These are phyloP conservation scores for Flaveria brownii DNA, from an alignment of 129 eudicot species.

Conservation along the genomic window DNA sequence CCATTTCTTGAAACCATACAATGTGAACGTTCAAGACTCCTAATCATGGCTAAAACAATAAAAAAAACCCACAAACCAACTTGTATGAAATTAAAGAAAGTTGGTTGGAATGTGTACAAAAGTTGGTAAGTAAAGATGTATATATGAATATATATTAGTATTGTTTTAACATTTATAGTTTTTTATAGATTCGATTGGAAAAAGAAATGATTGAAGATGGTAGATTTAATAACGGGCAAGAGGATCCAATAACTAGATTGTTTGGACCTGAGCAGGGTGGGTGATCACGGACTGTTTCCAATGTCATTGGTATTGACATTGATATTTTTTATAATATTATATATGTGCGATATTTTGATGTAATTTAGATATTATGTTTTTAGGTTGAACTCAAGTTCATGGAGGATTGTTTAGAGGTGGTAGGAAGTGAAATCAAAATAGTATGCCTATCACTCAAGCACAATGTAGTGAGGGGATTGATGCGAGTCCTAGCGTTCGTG, in stretches of 20 bases:
- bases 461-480: not conserved
- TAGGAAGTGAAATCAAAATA: not conserved
- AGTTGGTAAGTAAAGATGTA: not conserved
- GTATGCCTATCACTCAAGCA: not conserved
- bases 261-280: not conserved
- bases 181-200: not conserved
- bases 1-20: not conserved
- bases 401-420: not conserved
- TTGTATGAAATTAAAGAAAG: not conserved
- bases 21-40: not conserved
- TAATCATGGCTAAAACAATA: not conserved
- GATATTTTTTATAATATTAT: too few relatives aligned
- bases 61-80: not conserved
- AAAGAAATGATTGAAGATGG: not conserved
- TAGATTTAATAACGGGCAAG: not conserved
- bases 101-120: not conserved
- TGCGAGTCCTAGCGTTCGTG: not conserved
- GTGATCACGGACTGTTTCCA: not conserved
- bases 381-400: not conserved
- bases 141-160: too few relatives aligned
- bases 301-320: not conserved
- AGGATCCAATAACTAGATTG: not conserved
- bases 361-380: not conserved
- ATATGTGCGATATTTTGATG: not conserved
- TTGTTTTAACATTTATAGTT: too few relatives aligned